Conservation (phyloP, 2,329 filamentous ascomycete genomes). For the Orbilia quercus region DNA sequence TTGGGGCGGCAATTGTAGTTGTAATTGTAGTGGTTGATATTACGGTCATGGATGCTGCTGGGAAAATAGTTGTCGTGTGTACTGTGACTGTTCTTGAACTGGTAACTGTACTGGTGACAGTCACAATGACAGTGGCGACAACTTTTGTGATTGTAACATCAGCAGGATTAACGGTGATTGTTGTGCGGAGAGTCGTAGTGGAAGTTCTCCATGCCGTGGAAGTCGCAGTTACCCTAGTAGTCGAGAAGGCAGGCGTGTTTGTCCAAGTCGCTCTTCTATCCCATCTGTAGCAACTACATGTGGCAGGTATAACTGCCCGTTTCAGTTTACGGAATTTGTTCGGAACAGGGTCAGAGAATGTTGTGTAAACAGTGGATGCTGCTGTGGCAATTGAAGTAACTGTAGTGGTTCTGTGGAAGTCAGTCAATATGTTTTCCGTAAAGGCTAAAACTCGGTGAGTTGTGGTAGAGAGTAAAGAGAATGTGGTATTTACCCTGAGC, state of each 20-base stretch:
- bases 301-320: neutral
- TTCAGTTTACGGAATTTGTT: neutral
- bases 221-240: slow-evolving; percentile 5
- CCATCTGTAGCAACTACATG: neutral
- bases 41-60: neutral
- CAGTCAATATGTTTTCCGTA: neutral
- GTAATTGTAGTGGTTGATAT: neutral
- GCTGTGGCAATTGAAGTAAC: neutral
- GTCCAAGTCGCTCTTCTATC: neutral
- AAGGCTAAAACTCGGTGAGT: neutral
- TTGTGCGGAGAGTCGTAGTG: neutral
- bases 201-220: neutral
- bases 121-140: neutral
- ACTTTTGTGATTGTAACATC: neutral
- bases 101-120: neutral
- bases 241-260: neutral
- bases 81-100: neutral
- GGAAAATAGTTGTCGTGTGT: neutral
- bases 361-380: neutral
- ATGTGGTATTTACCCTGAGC: neutral
- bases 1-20: neutral
- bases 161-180: neutral
- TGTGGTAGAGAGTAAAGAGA: too few relatives aligned
- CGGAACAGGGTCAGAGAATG: neutral
- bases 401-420: neutral